A percentile compares a stretch with the other conserved stretches of the same genome.
These are phyloP conservation scores for Aethionema arabicum DNA, from an alignment of 345 rosid genomes.

Conservation along the genomic window DNA sequence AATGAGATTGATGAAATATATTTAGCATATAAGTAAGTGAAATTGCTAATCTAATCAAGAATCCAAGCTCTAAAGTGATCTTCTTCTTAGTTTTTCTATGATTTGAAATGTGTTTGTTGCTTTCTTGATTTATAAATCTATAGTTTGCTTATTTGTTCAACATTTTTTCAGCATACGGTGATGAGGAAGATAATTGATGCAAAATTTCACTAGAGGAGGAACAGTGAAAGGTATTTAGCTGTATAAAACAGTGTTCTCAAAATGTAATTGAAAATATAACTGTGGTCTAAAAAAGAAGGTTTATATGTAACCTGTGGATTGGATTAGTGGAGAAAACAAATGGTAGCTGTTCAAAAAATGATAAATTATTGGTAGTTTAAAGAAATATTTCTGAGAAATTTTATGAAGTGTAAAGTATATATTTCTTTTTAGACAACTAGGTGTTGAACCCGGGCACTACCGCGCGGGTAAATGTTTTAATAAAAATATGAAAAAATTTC, in stretches of 20 bases:
- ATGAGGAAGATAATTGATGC: slow-evolving; percentile 26
- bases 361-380: too few species aligned
- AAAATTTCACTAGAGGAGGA: neutral
- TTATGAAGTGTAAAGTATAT: too few species aligned
- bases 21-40: neutral
- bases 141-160: neutral
- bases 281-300: neutral
- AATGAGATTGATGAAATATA: neutral
- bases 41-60: slow-evolving; percentile 5
- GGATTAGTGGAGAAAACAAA: too few species aligned
- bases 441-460: too few species aligned
- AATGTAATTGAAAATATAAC: slow-evolving; percentile 8
- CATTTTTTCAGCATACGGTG: slow-evolving; percentile 28
- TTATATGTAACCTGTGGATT: too few species aligned
- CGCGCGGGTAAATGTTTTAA: too few species aligned
- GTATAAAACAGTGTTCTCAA: slow-evolving; percentile 11
- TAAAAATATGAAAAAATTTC: too few species aligned
- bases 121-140: neutral
- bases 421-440: too few species aligned
- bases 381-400: too few species aligned
- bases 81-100: neutral
- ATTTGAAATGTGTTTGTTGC: too few species aligned
- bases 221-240: slow-evolving; percentile 11
- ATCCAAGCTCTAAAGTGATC: neutral
- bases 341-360: too few species aligned